Conservation (phyloP, 2,329 filamentous ascomycete genomes). For the Arthrobotrys conoides region DNA sequence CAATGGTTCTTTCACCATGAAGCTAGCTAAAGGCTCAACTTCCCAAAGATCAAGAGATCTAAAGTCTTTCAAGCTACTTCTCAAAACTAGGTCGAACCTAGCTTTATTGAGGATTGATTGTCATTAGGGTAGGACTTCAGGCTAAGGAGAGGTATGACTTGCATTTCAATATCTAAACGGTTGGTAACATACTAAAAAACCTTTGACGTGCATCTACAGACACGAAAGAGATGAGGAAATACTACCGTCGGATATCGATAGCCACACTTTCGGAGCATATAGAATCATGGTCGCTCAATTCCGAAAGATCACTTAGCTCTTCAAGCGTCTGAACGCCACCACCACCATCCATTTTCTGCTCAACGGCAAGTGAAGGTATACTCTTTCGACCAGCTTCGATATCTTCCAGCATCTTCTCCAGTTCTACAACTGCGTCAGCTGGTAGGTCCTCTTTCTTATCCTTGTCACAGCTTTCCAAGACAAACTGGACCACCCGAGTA, state of each 20-base stretch:
- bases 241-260: neutral
- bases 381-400: neutral
- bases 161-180: neutral
- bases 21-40: no score
- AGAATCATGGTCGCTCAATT: conserved; percentile 9
- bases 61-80: no score
- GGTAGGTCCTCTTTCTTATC: neutral
- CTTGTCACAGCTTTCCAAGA: neutral
- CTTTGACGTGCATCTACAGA: neutral
- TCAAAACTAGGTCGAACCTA: no score
- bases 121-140: neutral
- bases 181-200: neutral
- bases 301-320: conserved; percentile 3
- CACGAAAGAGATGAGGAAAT: neutral
- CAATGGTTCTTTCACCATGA: no score
- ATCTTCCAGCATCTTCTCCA: neutral
- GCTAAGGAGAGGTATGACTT: neutral
- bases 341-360: neutral
- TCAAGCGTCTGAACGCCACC: neutral
- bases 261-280: neutral
- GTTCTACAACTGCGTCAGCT: neutral
- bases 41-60: no score
- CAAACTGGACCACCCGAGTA: neutral
- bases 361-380: neutral
- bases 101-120: no score